Evolutionary conservation across 1,139 yeast species (phyloP).

Genomic region (Candida freyschussii): DNA sequence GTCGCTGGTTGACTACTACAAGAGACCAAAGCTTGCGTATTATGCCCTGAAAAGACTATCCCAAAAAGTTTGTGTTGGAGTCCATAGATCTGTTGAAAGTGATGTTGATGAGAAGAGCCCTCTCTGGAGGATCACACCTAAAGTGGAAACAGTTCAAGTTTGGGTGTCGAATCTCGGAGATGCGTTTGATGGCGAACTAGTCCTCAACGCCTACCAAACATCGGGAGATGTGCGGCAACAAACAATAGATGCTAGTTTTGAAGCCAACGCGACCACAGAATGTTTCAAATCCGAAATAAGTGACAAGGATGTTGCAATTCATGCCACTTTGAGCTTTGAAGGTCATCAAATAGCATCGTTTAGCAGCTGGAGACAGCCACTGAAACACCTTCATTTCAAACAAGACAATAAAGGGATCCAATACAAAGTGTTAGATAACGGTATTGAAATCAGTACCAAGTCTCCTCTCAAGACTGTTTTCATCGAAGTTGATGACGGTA

Average conservation of each 20-base stretch:
- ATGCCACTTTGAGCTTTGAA: conserved; percentile 3
- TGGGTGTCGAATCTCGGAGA: conserved; percentile 12
- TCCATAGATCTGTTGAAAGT: conserved; percentile 6
- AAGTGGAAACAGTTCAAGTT: conserved; percentile 2
- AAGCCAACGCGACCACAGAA: conserved; percentile 10
- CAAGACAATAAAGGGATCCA: conserved; percentile 1
- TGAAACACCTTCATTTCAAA: conserved; percentile 38
- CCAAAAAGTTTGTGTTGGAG: conserved; percentile 10
- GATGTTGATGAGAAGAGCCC: conserved; percentile 1
- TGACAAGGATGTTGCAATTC: too few species aligned
- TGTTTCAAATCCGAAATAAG: conserved; percentile 3
- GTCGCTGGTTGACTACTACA: conserved; percentile 15
- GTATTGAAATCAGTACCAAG: conserved; percentile 4
- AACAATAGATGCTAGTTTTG: not conserved
- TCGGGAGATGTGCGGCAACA: conserved; percentile 1
- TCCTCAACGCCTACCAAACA: conserved; percentile 1
- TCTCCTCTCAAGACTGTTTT: conserved; percentile 12
- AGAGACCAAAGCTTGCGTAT: conserved; percentile 17
- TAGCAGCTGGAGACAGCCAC: conserved; percentile 54
- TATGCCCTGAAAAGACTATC: conserved; percentile 14
- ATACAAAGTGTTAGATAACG: conserved; percentile 2
- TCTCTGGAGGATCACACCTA: conserved; percentile 9
- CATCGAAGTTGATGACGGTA: conserved; percentile 7
- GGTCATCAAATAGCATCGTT: conserved; percentile 30
- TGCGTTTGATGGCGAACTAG: conserved; percentile 1